Evolutionary conservation across 73 alveolate species (phyloP), one percentile per base, ranked within the genome.

Genomic region (Uronychia setigera): DNA sequence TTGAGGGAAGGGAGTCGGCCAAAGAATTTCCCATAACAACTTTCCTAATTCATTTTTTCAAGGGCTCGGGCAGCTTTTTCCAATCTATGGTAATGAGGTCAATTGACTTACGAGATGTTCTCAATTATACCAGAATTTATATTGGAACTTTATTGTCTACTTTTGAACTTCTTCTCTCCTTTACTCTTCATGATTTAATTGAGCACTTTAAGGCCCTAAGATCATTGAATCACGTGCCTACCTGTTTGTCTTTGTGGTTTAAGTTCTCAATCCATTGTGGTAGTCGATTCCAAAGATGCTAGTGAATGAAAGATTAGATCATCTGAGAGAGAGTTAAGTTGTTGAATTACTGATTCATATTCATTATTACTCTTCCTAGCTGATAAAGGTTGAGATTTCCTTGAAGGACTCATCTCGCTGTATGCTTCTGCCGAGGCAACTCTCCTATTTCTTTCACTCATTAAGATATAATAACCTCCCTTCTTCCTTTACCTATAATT

Each of bases 21-120:
- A 29, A 80, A 80, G 79, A 80, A 80, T 31, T 80, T 60, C 28
- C 79, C 86, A 29, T 80, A 80, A 11, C 35, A 34, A 30, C 78
- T 35, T 29, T 57, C 11, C 5, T 34, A 35, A 29, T 35, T 46
- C 5, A n/a, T 29, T 28, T 76, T 25, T 58, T 80, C 34, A 67
- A 13, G 13, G 13, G 29, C 79, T 67, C 67, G 67, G 67, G 67
- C 67, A 46, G 67, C 67, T 46, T 46, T 46, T 46, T 46, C 67
- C 5, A 46, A 11, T 46, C 67, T 46, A 46, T 46, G 67, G 67
- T 46, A 5, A 46, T 46, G 19, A 19, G 19, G 67, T n/a, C n/a
- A n/a, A n/a, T n/a, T n/a, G 19, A 46, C 5, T 5, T 46, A 46
- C 67, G 5, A 19, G 19, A 46, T 5, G 19, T 46, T 46, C 19